These are phyloP conservation scores for Athelia psychrophila DNA, from an alignment of 1,284 basidiomycete species.

Conservation along the genomic window DNA sequence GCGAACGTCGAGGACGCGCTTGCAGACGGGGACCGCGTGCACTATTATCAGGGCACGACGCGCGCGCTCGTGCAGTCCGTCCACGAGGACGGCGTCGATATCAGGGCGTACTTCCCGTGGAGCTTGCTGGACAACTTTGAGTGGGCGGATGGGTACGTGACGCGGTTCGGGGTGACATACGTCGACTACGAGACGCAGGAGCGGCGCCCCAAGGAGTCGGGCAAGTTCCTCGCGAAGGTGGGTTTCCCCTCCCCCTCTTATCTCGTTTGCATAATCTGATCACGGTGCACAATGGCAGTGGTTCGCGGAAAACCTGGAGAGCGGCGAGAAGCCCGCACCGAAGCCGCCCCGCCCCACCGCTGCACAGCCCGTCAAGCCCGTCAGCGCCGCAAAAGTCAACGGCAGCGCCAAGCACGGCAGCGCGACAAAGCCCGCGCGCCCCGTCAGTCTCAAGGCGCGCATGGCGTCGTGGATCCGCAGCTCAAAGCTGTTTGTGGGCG, in stretches of 20 bases:
- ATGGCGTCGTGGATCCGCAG: too few relatives aligned
- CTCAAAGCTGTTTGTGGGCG: too few relatives aligned
- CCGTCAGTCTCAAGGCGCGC: too few relatives aligned
- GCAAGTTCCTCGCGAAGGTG: slow-evolving; percentile 47
- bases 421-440: too few relatives aligned
- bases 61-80: slow-evolving; percentile 57
- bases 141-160: slow-evolving; percentile 68
- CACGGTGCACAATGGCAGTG: background rate
- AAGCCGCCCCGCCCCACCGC: background rate
- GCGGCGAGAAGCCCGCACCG: background rate
- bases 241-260: background rate
- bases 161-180: slow-evolving; percentile 64
- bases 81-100: slow-evolving; percentile 61
- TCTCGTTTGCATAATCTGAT: background rate
- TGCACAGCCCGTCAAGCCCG: background rate
- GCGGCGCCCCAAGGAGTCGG: slow-evolving; percentile 67
- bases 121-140: slow-evolving; percentile 76
- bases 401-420: too few relatives aligned
- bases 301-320: background rate
- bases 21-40: slow-evolving; percentile 63
- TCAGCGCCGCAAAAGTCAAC: too few relatives aligned
- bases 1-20: slow-evolving; percentile 54
- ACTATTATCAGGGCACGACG: slow-evolving; percentile 68
- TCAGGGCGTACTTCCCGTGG: slow-evolving; percentile 73
- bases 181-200: slow-evolving; percentile 71